Evolutionary conservation across 768 basidiomycete genomes (phyloP), one percentile per base, ranked within the genome.

Genomic region (Paxillus rubicundulus): DNA sequence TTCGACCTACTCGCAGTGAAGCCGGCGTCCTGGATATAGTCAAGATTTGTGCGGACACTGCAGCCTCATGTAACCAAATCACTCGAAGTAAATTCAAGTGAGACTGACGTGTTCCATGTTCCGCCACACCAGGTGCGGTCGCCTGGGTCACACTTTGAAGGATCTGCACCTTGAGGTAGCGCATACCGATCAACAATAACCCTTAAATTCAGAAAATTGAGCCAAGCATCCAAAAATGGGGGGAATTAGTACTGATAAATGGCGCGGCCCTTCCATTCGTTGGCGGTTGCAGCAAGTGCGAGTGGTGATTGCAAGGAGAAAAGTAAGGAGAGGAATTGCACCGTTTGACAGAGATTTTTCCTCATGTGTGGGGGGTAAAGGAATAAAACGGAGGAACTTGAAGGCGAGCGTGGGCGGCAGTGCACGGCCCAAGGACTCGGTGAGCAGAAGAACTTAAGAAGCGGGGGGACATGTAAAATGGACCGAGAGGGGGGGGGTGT

Each of bases 101-200:
- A 38, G 34, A 66, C 76, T 55, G 38, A 77, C 77, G 82, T 75
- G 47, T 80, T 82, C 87, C 89, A 92, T n/a, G 84, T 89, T 5
- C 91, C 89, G n/a, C 91, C 91, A 55, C 90, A 93, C 76, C 82
- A 90, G 1, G 85, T 86, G 62, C 82, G 86, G 18, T 75, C 64
- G 24, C 67, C 73, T 5, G 82, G 77, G 60, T 86, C 74, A 64
- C 89, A 91, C 45, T 74, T 62, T 52, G 70, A 77, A 32, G 70
- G 67, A 62, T 78, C 72, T 1, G 81, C 72, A n/a, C 79, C 79
- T 0, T 72, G 62, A 9, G 84, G 81, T 10, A 89, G 76, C 16
- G 89, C 87, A 64, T 81, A 93, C 38, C 90, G 84, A 67, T 92
- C 89, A 2, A 82, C 84, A 50, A 91, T 79, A 54, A 89, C 62